A percentile compares a stretch with the other conserved stretches of the same genome.
These are phyloP conservation scores for Aspergillus amoenus DNA, from an alignment of 2,329 filamentous ascomycete genomes.

Conservation along the genomic window DNA sequence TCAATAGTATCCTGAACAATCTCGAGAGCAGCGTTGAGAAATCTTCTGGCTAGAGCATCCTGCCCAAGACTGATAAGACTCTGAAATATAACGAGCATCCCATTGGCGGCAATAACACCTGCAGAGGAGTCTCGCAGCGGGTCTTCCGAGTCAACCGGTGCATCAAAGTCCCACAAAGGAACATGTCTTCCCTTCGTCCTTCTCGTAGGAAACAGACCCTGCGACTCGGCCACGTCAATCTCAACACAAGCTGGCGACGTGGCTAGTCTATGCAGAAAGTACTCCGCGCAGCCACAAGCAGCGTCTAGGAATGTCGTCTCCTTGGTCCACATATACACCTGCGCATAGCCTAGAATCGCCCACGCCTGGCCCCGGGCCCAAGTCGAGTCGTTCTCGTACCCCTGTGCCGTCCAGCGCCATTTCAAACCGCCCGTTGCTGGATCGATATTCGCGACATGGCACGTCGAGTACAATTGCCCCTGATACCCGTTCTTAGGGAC, in stretches of 20 bases:
- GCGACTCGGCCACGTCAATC: not conserved
- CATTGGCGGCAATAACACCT: constrained; percentile 44
- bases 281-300: constrained; percentile 37
- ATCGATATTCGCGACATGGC: constrained; percentile 24
- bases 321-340: constrained; percentile 42
- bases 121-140: constrained; percentile 41
- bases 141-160: constrained; percentile 23
- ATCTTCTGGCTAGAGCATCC: not conserved
- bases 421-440: constrained; percentile 17
- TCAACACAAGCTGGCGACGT: constrained; percentile 25
- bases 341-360: constrained; percentile 33
- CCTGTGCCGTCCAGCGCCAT: constrained; percentile 21
- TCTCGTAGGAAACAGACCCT: not conserved
- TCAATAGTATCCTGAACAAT: constrained; percentile 15
- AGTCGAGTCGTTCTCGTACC: constrained; percentile 20
- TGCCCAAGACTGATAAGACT: constrained; percentile 5
- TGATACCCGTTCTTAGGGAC: constrained; percentile 1
- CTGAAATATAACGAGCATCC: constrained; percentile 41
- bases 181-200: constrained; percentile 16
- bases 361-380: constrained; percentile 27
- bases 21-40: constrained; percentile 5
- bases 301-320: constrained; percentile 31
- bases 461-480: constrained; percentile 16
- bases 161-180: constrained; percentile 45
- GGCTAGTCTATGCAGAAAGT: constrained; percentile 37